A percentile compares a stretch with the other conserved stretches of the same genome.
Conservation (phyloP, 257 asterid species). For the Solanum etuberosum region DNA sequence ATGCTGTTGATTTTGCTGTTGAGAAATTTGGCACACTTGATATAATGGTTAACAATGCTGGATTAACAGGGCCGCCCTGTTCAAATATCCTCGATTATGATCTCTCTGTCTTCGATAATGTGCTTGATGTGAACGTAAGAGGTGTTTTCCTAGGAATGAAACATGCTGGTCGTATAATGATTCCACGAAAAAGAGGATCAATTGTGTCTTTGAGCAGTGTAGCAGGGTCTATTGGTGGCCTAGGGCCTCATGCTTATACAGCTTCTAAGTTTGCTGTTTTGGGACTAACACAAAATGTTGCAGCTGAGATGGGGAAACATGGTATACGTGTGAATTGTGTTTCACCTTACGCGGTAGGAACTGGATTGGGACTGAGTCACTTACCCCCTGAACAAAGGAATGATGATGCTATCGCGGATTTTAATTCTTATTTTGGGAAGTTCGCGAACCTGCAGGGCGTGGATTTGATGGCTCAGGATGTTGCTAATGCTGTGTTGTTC, state of each 20-base stretch:
- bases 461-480: slow-evolving; percentile 48
- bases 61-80: slow-evolving; percentile 44
- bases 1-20: slow-evolving; percentile 61
- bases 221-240: slow-evolving; percentile 34
- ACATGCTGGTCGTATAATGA: slow-evolving; percentile 82
- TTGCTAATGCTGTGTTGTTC: slow-evolving; percentile 65
- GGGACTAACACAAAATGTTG: slow-evolving; percentile 72
- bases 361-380: slow-evolving; percentile 43
- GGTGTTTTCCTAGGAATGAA: slow-evolving; percentile 86
- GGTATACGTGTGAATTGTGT: slow-evolving; percentile 76
- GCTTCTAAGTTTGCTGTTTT: slow-evolving; percentile 71
- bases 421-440: slow-evolving; percentile 33
- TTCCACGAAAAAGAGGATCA: slow-evolving; percentile 65
- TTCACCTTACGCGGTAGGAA: slow-evolving; percentile 77
- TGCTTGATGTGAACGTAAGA: slow-evolving; percentile 49
- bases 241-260: slow-evolving; percentile 57
- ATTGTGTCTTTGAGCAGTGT: slow-evolving; percentile 55
- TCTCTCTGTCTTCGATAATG: slow-evolving; percentile 36
- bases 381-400: slow-evolving; percentile 67
- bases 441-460: slow-evolving; percentile 66
- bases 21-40: slow-evolving; percentile 56
- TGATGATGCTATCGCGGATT: slow-evolving; percentile 45
- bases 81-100: slow-evolving; percentile 51
- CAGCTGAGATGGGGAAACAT: slow-evolving; percentile 79
- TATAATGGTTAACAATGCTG: slow-evolving; percentile 86